A percentile compares a stretch with the other conserved stretches of the same genome.
Evolutionary conservation across 441 rosid genomes (phyloP).

Genomic region (Pelargonium fulgidum): DNA sequence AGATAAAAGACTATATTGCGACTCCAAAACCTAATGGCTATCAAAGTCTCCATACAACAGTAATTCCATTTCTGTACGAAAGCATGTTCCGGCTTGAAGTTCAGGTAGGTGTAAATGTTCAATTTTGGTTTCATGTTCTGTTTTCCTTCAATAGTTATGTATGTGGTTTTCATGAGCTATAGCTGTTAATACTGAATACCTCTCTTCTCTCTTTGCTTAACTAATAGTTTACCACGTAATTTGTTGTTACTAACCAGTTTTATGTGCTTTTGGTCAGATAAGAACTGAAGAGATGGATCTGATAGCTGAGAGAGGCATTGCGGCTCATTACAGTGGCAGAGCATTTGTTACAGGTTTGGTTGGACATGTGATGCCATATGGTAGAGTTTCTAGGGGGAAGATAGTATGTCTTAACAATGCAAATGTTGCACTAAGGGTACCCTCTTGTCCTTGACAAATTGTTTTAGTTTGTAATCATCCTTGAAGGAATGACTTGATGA

Average conservation of each 20-base stretch:
- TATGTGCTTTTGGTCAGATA: slow-evolving; percentile 41
- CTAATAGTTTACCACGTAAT: neutral
- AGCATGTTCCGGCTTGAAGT: slow-evolving; percentile 95
- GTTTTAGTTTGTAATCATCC: slow-evolving; percentile 24
- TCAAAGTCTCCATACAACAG: slow-evolving; percentile 94
- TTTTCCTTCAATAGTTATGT: neutral
- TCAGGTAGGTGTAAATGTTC: slow-evolving; percentile 49
- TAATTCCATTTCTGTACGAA: slow-evolving; percentile 93
- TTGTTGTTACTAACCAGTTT: slow-evolving; percentile 4
- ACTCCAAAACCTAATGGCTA: slow-evolving; percentile 98
- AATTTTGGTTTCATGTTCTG: slow-evolving; percentile 11
- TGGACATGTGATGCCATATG: slow-evolving; percentile 54
- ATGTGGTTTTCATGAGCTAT: neutral
- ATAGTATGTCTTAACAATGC: slow-evolving; percentile 81
- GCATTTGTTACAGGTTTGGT: slow-evolving; percentile 64
- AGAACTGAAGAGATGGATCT: slow-evolving; percentile 97
- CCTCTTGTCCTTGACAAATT: slow-evolving; percentile 21
- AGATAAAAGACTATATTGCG: slow-evolving; percentile 99
- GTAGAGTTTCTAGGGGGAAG: slow-evolving; percentile 75
- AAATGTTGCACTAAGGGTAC: slow-evolving; percentile 89
- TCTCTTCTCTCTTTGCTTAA: neutral
- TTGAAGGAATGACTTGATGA: slow-evolving; percentile 18
- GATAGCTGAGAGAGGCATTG: slow-evolving; percentile 95
- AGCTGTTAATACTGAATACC: slow-evolving; percentile 3
- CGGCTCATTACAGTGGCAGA: slow-evolving; percentile 94